Conservation (phyloP, 805 yeast species). For the Ogataea henricii region DNA sequence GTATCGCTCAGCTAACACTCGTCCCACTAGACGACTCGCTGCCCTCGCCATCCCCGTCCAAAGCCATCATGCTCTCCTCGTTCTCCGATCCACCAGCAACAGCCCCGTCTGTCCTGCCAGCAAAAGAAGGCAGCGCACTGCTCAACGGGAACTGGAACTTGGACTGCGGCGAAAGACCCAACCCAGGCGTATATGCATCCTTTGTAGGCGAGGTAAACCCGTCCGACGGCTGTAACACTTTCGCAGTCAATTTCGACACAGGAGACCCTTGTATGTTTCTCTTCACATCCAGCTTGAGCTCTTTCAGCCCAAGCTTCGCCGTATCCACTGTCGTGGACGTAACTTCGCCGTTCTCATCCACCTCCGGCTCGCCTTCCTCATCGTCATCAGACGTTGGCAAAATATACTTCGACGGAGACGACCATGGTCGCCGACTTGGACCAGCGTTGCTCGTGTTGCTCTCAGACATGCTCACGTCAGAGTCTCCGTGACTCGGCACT, state of each 20-base stretch:
- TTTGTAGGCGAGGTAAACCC: slow-evolving; percentile 7
- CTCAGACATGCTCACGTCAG: slow-evolving; percentile 24
- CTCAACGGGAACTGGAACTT: slow-evolving; percentile 16
- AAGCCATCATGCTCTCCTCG: slow-evolving; percentile 18
- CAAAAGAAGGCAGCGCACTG: slow-evolving; percentile 8
- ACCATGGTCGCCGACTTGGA: not conserved
- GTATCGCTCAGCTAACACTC: not conserved
- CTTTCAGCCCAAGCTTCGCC: slow-evolving; percentile 2
- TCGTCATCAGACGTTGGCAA: not conserved
- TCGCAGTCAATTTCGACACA: slow-evolving; percentile 15
- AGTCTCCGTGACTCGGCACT: slow-evolving; percentile 32
- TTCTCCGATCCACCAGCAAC: not conserved
- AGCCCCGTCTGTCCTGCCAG: not conserved
- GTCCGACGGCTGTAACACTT: slow-evolving; percentile 14
- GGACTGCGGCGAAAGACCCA: slow-evolving; percentile 13
- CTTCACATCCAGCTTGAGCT: slow-evolving; percentile 6
- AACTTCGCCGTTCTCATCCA: slow-evolving; percentile 1
- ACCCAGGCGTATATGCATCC: slow-evolving; percentile 14
- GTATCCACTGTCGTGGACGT: not conserved
- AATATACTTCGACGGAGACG: slow-evolving; percentile 7
- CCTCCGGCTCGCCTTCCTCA: not conserved
- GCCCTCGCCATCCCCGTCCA: slow-evolving; percentile 10
- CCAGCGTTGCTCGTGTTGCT: not conserved
- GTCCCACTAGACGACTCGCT: slow-evolving; percentile 3
- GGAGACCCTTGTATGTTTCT: not conserved